Percentiles rank a stretch among this genome's conserved stretches.
phyloP scores from a whole-genome alignment of 2,329 filamentous ascomycete species.

The Hypoxylon sp. region DNA sequence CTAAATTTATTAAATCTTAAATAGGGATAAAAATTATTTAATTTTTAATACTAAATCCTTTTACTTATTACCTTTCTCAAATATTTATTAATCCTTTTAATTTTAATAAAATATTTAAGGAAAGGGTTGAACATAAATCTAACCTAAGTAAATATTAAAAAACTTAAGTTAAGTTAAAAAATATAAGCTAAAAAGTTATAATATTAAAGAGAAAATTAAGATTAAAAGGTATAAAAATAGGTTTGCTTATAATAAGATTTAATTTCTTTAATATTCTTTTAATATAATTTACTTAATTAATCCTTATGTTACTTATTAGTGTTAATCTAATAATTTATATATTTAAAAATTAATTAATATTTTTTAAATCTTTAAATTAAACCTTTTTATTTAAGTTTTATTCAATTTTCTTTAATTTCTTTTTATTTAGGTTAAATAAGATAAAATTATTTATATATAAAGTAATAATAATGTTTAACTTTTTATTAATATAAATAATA shows the following conservation, averaged over 20 bases:
- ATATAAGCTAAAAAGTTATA: not conserved
- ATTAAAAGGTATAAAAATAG: not conserved
- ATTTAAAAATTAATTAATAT: not conserved
- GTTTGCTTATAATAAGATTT: not conserved
- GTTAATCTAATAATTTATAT: not conserved
- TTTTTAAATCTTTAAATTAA: not conserved
- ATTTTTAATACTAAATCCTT: no score
- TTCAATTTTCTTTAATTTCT: not conserved
- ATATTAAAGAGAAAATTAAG: not conserved
- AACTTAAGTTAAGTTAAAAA: no score
- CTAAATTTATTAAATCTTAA: no score
- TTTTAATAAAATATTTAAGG: no score
- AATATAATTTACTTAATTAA: not conserved
- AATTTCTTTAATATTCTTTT: not conserved
- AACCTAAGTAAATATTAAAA: no score
- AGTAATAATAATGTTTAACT: not conserved
- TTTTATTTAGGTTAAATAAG: not conserved
- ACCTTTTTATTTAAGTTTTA: not conserved
- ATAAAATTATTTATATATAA: slow-evolving; percentile 5
- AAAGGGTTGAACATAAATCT: no score
- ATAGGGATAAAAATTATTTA: no score
- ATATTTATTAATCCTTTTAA: no score
- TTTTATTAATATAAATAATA: not conserved
- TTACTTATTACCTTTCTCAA: no score
- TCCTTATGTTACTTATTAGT: not conserved